Evolutionary conservation across 2,329 filamentous ascomycete species (phyloP).

Genomic region (Orbilia blumenaviensis): DNA sequence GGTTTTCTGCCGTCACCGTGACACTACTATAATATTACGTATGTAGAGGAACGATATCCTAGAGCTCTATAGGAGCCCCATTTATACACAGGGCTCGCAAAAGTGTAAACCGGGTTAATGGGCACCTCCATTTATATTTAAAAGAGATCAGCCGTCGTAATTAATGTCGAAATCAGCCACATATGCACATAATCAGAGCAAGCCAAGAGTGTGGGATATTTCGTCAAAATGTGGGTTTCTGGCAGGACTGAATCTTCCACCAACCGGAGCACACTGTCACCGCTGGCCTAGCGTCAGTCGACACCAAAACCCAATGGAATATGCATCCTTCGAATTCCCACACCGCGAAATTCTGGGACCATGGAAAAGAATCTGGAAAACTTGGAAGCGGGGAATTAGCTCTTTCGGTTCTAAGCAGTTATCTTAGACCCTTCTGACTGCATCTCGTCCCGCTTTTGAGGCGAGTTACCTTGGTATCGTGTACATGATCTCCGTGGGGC

Average conservation of each 20-base stretch:
- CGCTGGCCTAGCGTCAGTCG: neutral
- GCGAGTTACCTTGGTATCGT: conserved; percentile 30
- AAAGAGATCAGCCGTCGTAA: conserved; percentile 19
- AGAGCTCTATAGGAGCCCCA: conserved; percentile 11
- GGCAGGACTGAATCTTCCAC: conserved; percentile 44
- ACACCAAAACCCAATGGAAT: conserved; percentile 5
- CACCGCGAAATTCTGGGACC: conserved; percentile 3
- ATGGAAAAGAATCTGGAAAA: conserved; percentile 9
- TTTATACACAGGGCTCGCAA: conserved; percentile 7
- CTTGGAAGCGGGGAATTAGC: conserved; percentile 29
- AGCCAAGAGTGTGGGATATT: conserved; percentile 21
- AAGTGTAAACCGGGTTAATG: conserved; percentile 19
- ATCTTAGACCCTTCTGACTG: conserved; percentile 9
- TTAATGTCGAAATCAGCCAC: conserved; percentile 14
- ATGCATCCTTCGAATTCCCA: conserved; percentile 21
- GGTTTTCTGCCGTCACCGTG: neutral
- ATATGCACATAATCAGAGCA: neutral
- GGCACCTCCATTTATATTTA: conserved; percentile 24
- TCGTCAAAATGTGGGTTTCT: conserved; percentile 11
- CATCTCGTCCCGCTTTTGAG: conserved; percentile 22
- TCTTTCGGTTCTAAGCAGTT: conserved; percentile 25
- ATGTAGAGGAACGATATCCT: too few relatives aligned
- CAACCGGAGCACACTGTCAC: conserved; percentile 26
- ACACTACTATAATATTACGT: too few relatives aligned
- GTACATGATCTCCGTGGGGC: conserved; percentile 6